phyloP scores from a whole-genome alignment of 208 protist species.

The Entamoeba dispar region DNA sequence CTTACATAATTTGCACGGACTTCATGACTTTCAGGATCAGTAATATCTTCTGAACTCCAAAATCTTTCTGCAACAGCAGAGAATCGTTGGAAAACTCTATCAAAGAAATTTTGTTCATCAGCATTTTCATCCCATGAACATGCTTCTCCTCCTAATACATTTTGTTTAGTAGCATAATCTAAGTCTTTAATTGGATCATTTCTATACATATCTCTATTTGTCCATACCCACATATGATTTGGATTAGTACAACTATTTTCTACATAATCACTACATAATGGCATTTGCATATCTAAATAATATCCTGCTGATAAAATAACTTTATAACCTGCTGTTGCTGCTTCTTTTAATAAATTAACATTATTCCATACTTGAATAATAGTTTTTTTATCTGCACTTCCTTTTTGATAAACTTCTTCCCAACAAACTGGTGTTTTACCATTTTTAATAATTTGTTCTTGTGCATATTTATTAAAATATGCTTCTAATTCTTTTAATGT shows the following conservation, averaged over 20 bases:
- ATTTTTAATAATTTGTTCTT: background rate
- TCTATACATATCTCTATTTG: background rate
- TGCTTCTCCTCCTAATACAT: constrained; percentile 1
- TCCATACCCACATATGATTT: background rate
- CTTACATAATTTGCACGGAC: background rate
- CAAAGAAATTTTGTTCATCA: background rate
- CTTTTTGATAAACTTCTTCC: background rate
- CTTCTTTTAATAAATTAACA: background rate
- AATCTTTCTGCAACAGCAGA: constrained; percentile 8
- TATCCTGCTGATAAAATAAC: background rate
- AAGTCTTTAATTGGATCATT: background rate
- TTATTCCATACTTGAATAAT: constrained; percentile 6
- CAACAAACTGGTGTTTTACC: background rate
- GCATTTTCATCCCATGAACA: constrained; percentile 6
- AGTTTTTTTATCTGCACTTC: background rate
- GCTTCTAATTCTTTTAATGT: background rate
- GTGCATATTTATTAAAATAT: background rate
- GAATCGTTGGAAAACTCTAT: background rate
- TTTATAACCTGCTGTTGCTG: background rate
- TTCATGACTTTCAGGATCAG: background rate
- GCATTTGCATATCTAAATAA: constrained; percentile 6
- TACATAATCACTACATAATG: background rate
- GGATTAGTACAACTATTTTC: background rate
- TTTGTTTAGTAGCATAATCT: background rate
- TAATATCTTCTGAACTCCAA: background rate